Evolutionary conservation across 345 rosid species (phyloP).

Genomic region (Hevea brasiliensis): DNA sequence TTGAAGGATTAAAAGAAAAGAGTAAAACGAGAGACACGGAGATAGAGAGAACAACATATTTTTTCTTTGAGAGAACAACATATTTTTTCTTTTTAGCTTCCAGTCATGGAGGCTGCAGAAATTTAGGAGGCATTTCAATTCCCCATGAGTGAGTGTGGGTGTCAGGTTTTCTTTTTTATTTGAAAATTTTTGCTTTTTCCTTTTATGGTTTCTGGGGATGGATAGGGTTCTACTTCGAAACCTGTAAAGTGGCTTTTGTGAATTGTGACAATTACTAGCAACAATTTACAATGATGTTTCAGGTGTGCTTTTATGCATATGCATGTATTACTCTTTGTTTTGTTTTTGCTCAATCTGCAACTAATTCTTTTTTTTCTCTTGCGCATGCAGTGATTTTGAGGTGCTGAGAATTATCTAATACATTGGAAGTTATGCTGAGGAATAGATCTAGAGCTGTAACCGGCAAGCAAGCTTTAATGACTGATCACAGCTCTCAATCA

Average conservation of each 20-base stretch:
- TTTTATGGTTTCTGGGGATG: too few relatives aligned
- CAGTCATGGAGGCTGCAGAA: constrained; percentile 47
- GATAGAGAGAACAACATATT: not conserved
- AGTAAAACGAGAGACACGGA: not conserved
- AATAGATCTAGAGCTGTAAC: constrained; percentile 50
- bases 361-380: not conserved
- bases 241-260: too few relatives aligned
- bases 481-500: constrained; percentile 47
- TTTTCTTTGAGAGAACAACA: not conserved
- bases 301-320: constrained; percentile 29
- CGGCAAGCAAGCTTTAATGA: constrained; percentile 60
- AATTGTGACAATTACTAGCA: not conserved
- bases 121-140: constrained; percentile 29
- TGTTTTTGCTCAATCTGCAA: not conserved
- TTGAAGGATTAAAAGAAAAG: constrained; percentile 5
- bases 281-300: constrained; percentile 1
- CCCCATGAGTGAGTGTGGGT: not conserved
- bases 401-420: not conserved
- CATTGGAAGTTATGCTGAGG: constrained; percentile 42
- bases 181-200: too few relatives aligned
- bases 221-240: too few relatives aligned
- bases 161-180: too few relatives aligned
- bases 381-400: not conserved
- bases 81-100: not conserved
- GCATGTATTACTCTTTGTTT: too few relatives aligned